Conservation (phyloP, 106 monocot genomes). For the Dendrobium huoshanense region DNA sequence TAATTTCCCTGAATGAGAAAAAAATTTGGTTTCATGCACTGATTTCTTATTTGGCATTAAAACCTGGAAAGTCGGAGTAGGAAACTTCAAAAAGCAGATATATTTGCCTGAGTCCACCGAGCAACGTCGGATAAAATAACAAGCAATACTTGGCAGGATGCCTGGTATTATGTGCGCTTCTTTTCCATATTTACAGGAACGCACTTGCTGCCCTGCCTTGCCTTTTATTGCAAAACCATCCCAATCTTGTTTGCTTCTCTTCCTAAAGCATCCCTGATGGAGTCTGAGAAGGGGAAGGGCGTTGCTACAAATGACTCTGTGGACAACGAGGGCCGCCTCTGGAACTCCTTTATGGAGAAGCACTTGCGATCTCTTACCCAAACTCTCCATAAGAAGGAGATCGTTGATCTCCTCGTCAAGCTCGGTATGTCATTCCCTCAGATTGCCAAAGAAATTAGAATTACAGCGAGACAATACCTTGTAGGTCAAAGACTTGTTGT, state of each 20-base stretch:
- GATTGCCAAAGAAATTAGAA: slow-evolving; percentile 42
- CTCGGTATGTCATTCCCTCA: slow-evolving; percentile 29
- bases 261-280: slow-evolving; percentile 12
- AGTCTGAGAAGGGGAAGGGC: slow-evolving; percentile 32
- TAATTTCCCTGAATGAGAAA: too few relatives aligned
- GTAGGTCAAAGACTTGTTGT: slow-evolving; percentile 44
- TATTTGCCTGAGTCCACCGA: too few relatives aligned
- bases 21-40: too few relatives aligned
- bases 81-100: too few relatives aligned
- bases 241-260: background rate
- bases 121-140: too few relatives aligned
- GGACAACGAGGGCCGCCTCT: background rate
- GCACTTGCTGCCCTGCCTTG: background rate
- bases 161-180: too few relatives aligned
- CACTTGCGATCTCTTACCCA: slow-evolving; percentile 25
- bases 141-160: too few relatives aligned
- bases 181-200: background rate
- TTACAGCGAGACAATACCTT: slow-evolving; percentile 31
- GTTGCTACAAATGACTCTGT: background rate
- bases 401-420: slow-evolving; percentile 43
- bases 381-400: slow-evolving; percentile 42
- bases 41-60: too few relatives aligned
- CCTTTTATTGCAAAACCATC: background rate
- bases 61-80: too few relatives aligned
- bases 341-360: background rate